These are phyloP conservation scores for Cucumis sativus DNA, from an alignment of 306 rosid genomes.

Conservation along the genomic window DNA sequence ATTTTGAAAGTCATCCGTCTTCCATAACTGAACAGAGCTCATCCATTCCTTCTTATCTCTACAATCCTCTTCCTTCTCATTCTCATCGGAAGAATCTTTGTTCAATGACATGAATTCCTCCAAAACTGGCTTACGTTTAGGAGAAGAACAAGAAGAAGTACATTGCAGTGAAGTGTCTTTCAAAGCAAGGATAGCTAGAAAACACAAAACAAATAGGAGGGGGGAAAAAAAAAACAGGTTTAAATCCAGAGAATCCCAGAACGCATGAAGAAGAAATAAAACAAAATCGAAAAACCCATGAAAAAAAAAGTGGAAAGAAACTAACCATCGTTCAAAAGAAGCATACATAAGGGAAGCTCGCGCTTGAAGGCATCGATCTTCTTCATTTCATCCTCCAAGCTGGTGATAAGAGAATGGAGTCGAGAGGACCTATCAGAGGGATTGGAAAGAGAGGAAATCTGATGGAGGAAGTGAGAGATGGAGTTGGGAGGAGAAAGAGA, in stretches of 20 bases:
- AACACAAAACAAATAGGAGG: background rate
- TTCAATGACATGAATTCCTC: constrained; percentile 75
- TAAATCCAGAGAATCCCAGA: background rate
- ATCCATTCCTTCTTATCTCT: constrained; percentile 89
- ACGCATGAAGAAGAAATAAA: background rate
- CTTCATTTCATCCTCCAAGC: constrained; percentile 59
- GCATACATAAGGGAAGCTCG: constrained; percentile 90
- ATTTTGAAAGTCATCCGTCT: constrained; percentile 19
- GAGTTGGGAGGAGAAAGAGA: constrained; percentile 61
- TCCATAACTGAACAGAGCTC: constrained; percentile 98
- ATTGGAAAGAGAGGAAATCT: constrained; percentile 26
- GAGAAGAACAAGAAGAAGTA: background rate
- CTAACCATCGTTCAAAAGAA: constrained; percentile 70
- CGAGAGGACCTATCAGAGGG: constrained; percentile 24
- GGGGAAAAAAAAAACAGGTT: background rate
- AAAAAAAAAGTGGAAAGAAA: background rate
- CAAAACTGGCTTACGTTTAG: constrained; percentile 41
- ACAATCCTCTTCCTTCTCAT: constrained; percentile 34
- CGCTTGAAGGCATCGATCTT: constrained; percentile 92
- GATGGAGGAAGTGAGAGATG: constrained; percentile 47
- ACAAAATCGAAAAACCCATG: background rate
- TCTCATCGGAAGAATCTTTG: constrained; percentile 32
- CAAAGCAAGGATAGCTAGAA: constrained; percentile 52
- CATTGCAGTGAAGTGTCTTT: constrained; percentile 48
- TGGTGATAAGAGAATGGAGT: constrained; percentile 33